A percentile compares a stretch with the other conserved stretches of the same genome.
Conservation (phyloP, 2,329 filamentous ascomycete species). For the Canariomyces notabilis region DNA sequence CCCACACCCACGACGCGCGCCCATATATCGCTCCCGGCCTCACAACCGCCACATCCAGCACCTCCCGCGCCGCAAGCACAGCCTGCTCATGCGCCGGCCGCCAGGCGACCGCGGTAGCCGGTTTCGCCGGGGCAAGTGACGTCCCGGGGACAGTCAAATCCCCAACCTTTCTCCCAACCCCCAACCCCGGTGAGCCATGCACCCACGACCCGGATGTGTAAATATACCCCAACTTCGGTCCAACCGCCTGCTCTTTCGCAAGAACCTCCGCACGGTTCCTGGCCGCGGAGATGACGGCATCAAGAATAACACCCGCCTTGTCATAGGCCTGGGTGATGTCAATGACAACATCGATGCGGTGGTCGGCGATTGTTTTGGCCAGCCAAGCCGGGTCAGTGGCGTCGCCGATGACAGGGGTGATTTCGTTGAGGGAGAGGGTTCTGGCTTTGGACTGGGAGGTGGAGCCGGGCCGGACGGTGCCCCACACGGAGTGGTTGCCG, state of each 20-base stretch:
- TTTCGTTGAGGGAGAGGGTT: neutral
- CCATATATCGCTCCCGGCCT: neutral
- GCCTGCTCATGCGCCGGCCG: neutral
- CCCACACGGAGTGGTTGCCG: neutral
- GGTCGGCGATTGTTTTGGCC: neutral
- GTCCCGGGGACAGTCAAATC: neutral
- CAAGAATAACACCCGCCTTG: neutral
- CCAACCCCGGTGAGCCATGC: neutral
- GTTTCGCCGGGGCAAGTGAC: neutral
- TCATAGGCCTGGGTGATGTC: neutral
- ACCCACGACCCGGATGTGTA: neutral
- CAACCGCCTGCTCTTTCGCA: neutral
- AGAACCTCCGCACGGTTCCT: neutral
- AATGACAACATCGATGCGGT: neutral
- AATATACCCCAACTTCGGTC: neutral
- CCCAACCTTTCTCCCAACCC: neutral
- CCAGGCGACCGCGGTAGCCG: neutral
- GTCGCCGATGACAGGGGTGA: neutral
- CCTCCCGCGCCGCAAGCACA: neutral
- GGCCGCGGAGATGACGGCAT: neutral
- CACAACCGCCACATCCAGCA: neutral
- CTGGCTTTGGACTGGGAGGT: neutral
- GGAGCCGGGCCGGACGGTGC: neutral
- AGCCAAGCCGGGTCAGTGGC: neutral
- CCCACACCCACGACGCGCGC: neutral